phyloP scores from a whole-genome alignment of 2,329 filamentous ascomycete genomes.

The Sclerotinia trifoliorum region DNA sequence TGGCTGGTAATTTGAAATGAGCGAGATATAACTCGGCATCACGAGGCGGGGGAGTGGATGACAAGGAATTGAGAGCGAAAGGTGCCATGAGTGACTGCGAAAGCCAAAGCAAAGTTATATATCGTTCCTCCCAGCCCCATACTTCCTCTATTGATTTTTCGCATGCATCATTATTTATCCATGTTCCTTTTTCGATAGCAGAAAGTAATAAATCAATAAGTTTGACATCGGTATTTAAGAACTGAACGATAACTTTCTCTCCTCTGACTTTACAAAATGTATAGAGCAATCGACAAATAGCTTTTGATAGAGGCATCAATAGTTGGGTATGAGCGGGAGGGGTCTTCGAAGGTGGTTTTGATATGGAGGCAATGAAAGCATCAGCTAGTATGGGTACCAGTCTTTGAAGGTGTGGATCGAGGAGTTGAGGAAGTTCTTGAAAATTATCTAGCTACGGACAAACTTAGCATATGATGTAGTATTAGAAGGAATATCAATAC shows the following conservation, averaged over 20 bases:
- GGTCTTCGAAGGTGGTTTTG: slow-evolving; percentile 44
- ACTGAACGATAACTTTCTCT: slow-evolving; percentile 86
- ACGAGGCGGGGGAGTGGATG: slow-evolving; percentile 55
- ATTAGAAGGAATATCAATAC: slow-evolving; percentile 39
- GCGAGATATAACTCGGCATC: slow-evolving; percentile 42
- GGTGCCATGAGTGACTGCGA: slow-evolving; percentile 80
- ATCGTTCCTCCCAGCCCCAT: slow-evolving; percentile 84
- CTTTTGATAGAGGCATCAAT: slow-evolving; percentile 46
- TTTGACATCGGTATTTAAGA: slow-evolving; percentile 85
- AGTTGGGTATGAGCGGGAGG: slow-evolving; percentile 34
- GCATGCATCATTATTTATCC: slow-evolving; percentile 21
- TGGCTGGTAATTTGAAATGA: slow-evolving; percentile 55
- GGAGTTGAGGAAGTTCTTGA: slow-evolving; percentile 89
- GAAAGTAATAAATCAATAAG: slow-evolving; percentile 78
- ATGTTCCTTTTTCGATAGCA: slow-evolving; percentile 60
- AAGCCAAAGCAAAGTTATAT: slow-evolving; percentile 84
- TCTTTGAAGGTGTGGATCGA: slow-evolving; percentile 77
- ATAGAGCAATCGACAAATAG: slow-evolving; percentile 79
- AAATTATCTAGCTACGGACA: slow-evolving; percentile 69
- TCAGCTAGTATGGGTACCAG: slow-evolving; percentile 74
- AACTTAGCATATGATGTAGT: slow-evolving; percentile 19
- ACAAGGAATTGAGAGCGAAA: slow-evolving; percentile 87
- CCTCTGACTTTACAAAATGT: slow-evolving; percentile 92
- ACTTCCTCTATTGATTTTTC: slow-evolving; percentile 22
- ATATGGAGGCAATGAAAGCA: slow-evolving; percentile 69